These are phyloP conservation scores for Trypanosoma theileri DNA, from an alignment of 208 protist genomes.

Conservation along the genomic window DNA sequence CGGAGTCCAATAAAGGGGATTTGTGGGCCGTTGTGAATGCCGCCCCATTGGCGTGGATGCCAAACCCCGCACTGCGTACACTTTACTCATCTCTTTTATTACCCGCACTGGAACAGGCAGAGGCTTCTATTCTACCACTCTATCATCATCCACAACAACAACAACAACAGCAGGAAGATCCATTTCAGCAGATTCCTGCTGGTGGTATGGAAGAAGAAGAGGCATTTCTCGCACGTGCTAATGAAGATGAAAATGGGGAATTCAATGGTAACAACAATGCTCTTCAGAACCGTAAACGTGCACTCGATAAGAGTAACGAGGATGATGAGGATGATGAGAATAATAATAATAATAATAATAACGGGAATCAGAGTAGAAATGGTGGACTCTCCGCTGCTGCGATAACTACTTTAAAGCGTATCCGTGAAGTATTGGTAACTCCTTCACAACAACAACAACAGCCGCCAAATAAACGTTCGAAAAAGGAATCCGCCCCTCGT, in stretches of 20 bases:
- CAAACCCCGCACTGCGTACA: constrained; percentile 40
- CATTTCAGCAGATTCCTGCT: constrained; percentile 3
- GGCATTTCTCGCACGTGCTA: constrained; percentile 7
- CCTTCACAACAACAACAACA: constrained; percentile 23
- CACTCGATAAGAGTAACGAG: not conserved
- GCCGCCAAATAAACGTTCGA: constrained; percentile 16
- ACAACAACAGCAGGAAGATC: constrained; percentile 5
- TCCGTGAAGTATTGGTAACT: constrained; percentile 25
- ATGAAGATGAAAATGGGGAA: constrained; percentile 5
- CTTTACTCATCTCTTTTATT: constrained; percentile 41
- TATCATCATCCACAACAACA: not conserved
- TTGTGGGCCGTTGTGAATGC: constrained; percentile 30
- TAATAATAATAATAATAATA: constrained; percentile 11
- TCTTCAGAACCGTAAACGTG: not conserved
- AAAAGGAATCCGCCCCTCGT: constrained; percentile 5
- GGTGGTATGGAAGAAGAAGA: constrained; percentile 18
- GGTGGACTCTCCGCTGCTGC: constrained; percentile 41
- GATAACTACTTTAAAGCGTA: constrained; percentile 54
- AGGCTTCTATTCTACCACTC: constrained; percentile 25
- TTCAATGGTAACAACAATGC: not conserved
- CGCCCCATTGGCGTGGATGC: constrained; percentile 31
- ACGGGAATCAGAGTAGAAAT: not conserved
- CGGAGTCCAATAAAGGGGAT: constrained; percentile 24
- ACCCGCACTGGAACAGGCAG: constrained; percentile 32
- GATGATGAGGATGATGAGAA: constrained; percentile 3